phyloP scores from a whole-genome alignment of 1,284 basidiomycete genomes.

The Cryptococcus hybrid region DNA sequence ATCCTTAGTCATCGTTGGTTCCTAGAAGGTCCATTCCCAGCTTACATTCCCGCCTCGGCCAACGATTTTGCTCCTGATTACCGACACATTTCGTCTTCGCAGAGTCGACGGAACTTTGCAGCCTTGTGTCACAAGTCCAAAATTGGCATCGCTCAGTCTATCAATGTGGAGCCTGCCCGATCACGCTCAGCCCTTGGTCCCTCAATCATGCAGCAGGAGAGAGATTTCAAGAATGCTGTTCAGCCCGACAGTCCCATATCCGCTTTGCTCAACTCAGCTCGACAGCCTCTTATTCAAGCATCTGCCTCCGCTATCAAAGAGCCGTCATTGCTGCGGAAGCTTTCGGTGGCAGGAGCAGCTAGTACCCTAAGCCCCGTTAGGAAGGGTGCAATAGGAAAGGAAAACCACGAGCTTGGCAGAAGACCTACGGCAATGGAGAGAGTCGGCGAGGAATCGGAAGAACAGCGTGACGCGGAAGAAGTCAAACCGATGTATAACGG shows the following conservation, averaged over 20 bases:
- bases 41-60: constrained; percentile 73
- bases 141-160: constrained; percentile 32
- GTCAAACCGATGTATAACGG: constrained; percentile 17
- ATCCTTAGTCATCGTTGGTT: constrained; percentile 89
- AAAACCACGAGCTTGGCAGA: constrained; percentile 13
- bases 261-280: constrained; percentile 78
- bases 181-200: constrained; percentile 35
- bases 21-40: constrained; percentile 73
- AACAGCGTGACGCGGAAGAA: constrained; percentile 49
- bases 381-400: constrained; percentile 29
- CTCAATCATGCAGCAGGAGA: constrained; percentile 78
- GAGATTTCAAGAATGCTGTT: constrained; percentile 92
- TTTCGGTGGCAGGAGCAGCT: constrained; percentile 48
- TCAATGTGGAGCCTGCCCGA: constrained; percentile 22
- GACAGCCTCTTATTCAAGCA: constrained; percentile 80
- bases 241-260: constrained; percentile 94
- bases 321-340: constrained; percentile 59
- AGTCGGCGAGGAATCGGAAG: constrained; percentile 57
- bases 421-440: constrained; percentile 53
- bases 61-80: constrained; percentile 74
- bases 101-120: constrained; percentile 67
- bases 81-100: constrained; percentile 60
- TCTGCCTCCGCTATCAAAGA: constrained; percentile 51
- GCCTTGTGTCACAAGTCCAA: constrained; percentile 37
- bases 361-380: constrained; percentile 43